Evolutionary conservation across 345 rosid species (phyloP).

Genomic region (Aegle marmelos): DNA sequence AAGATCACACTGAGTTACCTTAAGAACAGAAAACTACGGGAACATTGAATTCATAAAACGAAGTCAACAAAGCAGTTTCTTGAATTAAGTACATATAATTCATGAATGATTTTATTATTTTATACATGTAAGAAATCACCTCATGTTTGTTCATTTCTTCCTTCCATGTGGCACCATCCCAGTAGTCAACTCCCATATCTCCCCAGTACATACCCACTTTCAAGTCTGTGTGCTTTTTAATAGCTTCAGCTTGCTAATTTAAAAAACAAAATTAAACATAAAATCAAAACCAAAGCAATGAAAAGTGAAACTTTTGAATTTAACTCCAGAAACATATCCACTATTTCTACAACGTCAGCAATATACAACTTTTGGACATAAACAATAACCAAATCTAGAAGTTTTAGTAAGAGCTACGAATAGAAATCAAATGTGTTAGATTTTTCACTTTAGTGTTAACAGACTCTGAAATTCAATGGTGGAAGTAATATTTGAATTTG

Average conservation of each 20-base stretch:
- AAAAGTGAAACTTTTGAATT: background rate
- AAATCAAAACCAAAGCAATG: background rate
- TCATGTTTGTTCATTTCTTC: constrained; percentile 52
- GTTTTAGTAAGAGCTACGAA: background rate
- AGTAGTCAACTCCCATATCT: constrained; percentile 76
- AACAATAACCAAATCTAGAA: background rate
- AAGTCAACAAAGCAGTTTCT: background rate
- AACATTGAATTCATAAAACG: background rate
- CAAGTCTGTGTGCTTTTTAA: constrained; percentile 65
- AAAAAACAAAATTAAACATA: constrained; percentile 5
- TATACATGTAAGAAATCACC: constrained; percentile 36
- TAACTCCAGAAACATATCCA: background rate
- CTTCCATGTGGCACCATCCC: constrained; percentile 60
- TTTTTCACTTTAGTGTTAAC: background rate
- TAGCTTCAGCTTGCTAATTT: constrained; percentile 74
- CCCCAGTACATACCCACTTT: constrained; percentile 79
- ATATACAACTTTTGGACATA: background rate
- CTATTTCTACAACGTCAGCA: background rate
- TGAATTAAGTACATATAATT: background rate
- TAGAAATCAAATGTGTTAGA: background rate
- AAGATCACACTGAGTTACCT: background rate
- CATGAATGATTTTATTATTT: background rate
- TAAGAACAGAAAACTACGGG: background rate
- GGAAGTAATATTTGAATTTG: background rate
- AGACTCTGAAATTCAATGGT: background rate